Percentiles rank a stretch among this genome's conserved stretches.
Evolutionary conservation across 345 rosid species (phyloP).

Genomic region (Eucalyptus cloeziana): DNA sequence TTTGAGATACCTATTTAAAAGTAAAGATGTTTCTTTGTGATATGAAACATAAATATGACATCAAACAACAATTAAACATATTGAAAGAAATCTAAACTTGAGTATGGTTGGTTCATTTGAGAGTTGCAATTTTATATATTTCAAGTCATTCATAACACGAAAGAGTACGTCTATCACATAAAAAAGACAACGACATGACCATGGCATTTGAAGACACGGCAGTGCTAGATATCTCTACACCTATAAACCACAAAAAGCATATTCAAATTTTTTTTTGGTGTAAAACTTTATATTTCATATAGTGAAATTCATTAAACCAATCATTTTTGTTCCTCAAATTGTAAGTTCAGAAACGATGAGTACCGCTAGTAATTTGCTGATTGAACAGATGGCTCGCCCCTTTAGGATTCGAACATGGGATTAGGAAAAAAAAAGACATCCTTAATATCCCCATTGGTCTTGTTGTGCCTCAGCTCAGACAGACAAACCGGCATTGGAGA

Average conservation of each 20-base stretch:
- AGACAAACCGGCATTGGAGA: background rate
- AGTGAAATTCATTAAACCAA: background rate
- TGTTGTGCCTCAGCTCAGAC: background rate
- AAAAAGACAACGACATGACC: background rate
- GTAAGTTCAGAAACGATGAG: background rate
- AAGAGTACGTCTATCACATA: background rate
- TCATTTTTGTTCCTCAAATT: background rate
- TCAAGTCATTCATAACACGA: background rate
- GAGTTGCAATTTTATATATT: background rate
- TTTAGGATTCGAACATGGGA: background rate
- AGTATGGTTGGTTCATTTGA: background rate
- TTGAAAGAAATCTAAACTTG: background rate
- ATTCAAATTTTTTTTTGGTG: background rate
- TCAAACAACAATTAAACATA: background rate
- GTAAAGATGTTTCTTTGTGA: background rate
- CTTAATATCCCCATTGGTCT: background rate
- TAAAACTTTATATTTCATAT: background rate
- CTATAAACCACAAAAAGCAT: background rate
- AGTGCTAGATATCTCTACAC: background rate
- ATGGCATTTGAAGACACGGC: background rate
- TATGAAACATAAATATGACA: background rate
- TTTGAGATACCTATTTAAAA: background rate
- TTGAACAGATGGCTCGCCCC: background rate
- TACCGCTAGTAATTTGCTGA: background rate
- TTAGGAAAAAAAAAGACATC: background rate